A percentile compares a stretch with the other conserved stretches of the same genome.
Conservation (phyloP, 2,329 filamentous ascomycete genomes). For the Dichotomopilus funicola region DNA sequence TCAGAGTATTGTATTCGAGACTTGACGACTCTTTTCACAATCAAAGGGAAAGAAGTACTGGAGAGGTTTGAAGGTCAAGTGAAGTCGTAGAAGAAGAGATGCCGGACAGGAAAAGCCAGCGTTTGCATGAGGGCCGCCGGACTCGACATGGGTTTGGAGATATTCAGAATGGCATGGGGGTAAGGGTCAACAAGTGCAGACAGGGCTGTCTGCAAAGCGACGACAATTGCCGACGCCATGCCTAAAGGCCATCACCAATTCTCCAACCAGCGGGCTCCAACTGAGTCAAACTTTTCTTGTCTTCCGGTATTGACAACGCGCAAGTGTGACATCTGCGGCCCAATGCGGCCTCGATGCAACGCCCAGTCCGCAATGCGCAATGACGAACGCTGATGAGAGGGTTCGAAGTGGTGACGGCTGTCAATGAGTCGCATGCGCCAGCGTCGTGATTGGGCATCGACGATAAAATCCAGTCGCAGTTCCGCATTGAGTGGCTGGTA, state of each 20-base stretch:
- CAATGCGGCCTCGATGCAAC: conserved; percentile 8
- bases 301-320: neutral
- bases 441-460: conserved; percentile 12
- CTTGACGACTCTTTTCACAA: neutral
- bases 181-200: neutral
- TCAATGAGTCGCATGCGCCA: neutral
- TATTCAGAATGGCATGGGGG: too few relatives aligned
- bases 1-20: neutral
- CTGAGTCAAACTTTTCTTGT: too few relatives aligned
- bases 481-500: conserved; percentile 8
- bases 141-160: too few relatives aligned
- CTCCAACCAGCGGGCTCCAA: conserved; percentile 4
- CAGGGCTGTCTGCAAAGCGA: neutral
- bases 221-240: neutral
- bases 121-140: too few relatives aligned
- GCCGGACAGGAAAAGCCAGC: too few relatives aligned
- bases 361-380: neutral
- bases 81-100: too few relatives aligned
- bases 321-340: conserved; percentile 18
- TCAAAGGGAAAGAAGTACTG: neutral
- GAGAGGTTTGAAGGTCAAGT: too few relatives aligned
- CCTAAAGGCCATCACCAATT: neutral
- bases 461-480: conserved; percentile 1
- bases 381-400: conserved; percentile 5
- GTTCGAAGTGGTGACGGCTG: neutral